Base-by-base conservation (phyloP, 441 rosid genomes). In the Jatropha multifida region DNA sequence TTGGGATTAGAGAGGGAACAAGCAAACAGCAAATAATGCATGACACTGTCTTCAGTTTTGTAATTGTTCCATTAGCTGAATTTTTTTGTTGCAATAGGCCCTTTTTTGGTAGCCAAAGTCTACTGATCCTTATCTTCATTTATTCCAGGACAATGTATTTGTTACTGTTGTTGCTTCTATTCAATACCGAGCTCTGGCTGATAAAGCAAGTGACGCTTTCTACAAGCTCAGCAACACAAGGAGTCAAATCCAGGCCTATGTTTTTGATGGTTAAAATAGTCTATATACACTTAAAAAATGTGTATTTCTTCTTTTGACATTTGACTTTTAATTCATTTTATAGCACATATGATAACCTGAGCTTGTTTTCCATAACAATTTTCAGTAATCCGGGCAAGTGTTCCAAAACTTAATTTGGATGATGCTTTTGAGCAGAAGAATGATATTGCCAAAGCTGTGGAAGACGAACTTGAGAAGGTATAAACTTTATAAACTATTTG, bases 111-210 rank as follows among this genome's bases (percentile, higher is more conserved):
- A 20, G 70, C 68, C 26, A 27, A 71, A 12, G 66, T 5, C 8
- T 15, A 48, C 26, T 44, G 52, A 69, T 73, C 56, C 55, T 56
- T 73, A 0, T 41, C 69, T 54, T n/a, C 46, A 26, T 63, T 73
- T 55, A 32, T 56, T 49, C 13, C 82, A 88, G 97, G 97, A 90
- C 71, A 89, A 92, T 79, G 97, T 90, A 18, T 92, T 90, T 83
- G 97, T 89, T 26, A 90, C 80, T 75, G 92, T 90, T 71, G 92
- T 92, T 64, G 93, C 97, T 9, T 92, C 97, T 0, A 73, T 92
- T 77, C 94, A 92, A 67, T 92, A 90, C 75, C 94, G 92, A 58
- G 89, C 94, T 41, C 61, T 88, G 49, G 91, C 88, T 44, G 75
- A 85, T 32, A 85, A 88, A 60, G 97, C 92, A 4, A 76, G 14